Conservation (phyloP, 345 rosid genomes). For the Cardamine chenopodiifolia region DNA sequence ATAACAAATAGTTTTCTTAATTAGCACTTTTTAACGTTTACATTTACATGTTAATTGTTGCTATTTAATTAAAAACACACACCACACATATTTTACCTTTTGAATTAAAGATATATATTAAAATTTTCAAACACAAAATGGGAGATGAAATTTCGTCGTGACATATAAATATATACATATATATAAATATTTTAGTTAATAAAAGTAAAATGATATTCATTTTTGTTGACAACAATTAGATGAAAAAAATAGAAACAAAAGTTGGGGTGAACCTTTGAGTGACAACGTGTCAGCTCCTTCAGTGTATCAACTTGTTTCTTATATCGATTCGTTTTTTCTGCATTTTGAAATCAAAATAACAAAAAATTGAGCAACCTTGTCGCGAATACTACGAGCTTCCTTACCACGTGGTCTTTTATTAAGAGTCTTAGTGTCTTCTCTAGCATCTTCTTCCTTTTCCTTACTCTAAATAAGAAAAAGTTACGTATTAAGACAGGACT, state of each 20-base stretch:
- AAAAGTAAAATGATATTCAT: too few relatives aligned
- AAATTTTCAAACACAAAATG: not conserved
- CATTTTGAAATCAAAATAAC: not conserved
- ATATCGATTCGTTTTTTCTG: constrained; percentile 30
- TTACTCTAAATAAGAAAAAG: not conserved
- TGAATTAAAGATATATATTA: too few relatives aligned
- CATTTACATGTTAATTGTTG: too few relatives aligned
- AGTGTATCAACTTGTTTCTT: not conserved
- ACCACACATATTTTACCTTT: not conserved
- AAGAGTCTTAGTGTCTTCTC: constrained; percentile 3
- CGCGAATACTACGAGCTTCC: not conserved
- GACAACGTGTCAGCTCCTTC: constrained; percentile 10
- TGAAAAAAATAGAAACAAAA: not conserved
- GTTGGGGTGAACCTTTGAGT: constrained; percentile 3
- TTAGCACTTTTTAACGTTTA: too few relatives aligned
- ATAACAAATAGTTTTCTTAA: too few relatives aligned
- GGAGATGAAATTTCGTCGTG: not conserved
- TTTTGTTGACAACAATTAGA: not conserved
- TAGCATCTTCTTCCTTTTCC: not conserved
- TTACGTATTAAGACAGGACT: not conserved
- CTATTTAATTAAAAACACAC: too few relatives aligned
- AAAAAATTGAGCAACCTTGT: constrained; percentile 11
- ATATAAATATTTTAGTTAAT: too few relatives aligned
- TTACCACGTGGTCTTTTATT: constrained; percentile 26
- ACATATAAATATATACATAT: not conserved